Percentiles rank a stretch among this genome's conserved stretches.
Conservation (phyloP, 257 asterid species). For the Gardenia jasminoides region DNA sequence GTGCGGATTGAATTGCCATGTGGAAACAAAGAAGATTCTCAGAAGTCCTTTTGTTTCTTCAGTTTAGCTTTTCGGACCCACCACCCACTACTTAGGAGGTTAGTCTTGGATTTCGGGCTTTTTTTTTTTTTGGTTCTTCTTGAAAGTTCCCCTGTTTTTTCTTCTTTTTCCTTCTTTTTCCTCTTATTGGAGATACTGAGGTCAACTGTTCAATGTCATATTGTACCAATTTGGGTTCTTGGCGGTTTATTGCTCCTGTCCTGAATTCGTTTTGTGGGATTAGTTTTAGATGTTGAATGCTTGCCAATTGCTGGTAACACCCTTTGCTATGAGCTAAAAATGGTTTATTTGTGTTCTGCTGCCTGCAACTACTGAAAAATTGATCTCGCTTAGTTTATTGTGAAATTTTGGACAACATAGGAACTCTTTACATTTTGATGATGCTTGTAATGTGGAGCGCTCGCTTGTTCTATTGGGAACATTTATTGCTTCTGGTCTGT, state of each 20-base stretch:
- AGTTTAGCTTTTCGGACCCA: slow-evolving; percentile 19
- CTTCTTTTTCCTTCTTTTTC: neutral
- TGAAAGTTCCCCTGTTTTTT: neutral
- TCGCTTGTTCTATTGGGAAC: too few relatives aligned
- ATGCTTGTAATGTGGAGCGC: neutral
- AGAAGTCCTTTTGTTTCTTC: slow-evolving; percentile 32
- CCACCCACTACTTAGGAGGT: neutral
- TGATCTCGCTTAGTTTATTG: neutral
- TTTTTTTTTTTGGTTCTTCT: neutral
- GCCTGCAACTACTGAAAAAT: neutral
- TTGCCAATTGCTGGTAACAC: neutral
- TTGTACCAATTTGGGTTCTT: neutral
- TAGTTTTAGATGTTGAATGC: neutral
- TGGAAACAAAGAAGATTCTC: slow-evolving; percentile 14
- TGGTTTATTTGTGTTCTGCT: neutral
- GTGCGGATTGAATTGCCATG: slow-evolving; percentile 71
- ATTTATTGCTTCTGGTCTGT: neutral
- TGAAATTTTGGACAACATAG: neutral
- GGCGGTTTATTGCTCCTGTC: neutral
- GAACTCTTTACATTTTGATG: neutral
- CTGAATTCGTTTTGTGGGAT: neutral
- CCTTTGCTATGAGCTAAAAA: neutral
- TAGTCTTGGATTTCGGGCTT: slow-evolving; percentile 2
- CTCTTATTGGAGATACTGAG: neutral
- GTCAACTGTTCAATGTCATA: neutral